A percentile compares a stretch with the other conserved stretches of the same genome.
Evolutionary conservation across 2,329 filamentous ascomycete species (phyloP).

Genomic region (Colletotrichum sublineola): DNA sequence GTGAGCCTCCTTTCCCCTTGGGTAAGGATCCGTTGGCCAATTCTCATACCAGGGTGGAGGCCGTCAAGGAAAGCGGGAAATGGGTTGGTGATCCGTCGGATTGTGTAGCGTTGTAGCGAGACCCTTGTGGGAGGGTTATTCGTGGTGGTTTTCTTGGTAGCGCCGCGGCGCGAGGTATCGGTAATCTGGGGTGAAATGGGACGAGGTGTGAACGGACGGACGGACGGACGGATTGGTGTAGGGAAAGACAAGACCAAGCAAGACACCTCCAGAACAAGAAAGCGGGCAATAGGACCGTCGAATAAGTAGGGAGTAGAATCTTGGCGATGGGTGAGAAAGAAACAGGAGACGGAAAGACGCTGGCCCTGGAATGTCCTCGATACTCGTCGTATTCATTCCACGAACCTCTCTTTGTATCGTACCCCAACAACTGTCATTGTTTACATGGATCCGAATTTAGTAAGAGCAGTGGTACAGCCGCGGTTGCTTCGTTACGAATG

Average conservation of each 20-base stretch:
- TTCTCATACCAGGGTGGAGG: constrained; percentile 12
- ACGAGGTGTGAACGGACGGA: neutral
- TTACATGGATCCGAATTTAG: constrained; percentile 30
- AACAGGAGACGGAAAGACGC: neutral
- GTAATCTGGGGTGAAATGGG: constrained; percentile 13
- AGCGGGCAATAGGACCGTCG: constrained; percentile 1
- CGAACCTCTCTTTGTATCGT: constrained; percentile 29
- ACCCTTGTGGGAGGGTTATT: constrained; percentile 18
- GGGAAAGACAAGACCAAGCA: constrained; percentile 28
- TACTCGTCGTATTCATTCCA: constrained; percentile 4
- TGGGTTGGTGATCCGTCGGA: constrained; percentile 36
- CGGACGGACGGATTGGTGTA: constrained; percentile 10
- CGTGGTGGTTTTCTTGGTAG: constrained; percentile 12
- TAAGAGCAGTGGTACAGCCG: constrained; percentile 19
- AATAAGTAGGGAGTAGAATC: neutral
- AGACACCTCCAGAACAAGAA: constrained; percentile 25
- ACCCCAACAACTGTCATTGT: constrained; percentile 35
- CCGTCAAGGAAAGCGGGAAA: constrained; percentile 28
- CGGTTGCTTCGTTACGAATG: constrained; percentile 8
- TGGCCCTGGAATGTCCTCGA: neutral
- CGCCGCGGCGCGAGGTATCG: neutral
- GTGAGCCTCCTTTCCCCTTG: constrained; percentile 37
- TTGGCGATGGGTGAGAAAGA: neutral
- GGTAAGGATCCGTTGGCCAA: constrained; percentile 40
- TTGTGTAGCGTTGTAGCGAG: constrained; percentile 24